These are phyloP conservation scores for Colletotrichum cuscutae DNA, from an alignment of 2,329 filamentous ascomycete genomes.

Conservation along the genomic window DNA sequence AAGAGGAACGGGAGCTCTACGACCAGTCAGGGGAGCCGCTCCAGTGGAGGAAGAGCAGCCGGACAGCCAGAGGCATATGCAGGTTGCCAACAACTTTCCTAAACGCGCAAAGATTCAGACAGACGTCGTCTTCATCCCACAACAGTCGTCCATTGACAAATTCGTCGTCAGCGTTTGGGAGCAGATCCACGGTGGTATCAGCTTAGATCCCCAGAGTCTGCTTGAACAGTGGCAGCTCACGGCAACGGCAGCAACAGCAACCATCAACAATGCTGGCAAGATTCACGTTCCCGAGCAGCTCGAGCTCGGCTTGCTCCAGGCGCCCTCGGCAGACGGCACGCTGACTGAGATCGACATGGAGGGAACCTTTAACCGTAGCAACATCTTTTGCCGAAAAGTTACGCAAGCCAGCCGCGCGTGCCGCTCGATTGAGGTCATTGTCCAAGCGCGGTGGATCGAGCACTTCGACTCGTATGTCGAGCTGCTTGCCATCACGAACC, in stretches of 20 bases:
- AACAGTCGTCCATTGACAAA: conserved; percentile 41
- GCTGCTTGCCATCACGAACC: conserved; percentile 49
- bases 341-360: conserved; percentile 24
- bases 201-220: conserved; percentile 42
- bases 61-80: conserved; percentile 34
- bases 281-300: conserved; percentile 30
- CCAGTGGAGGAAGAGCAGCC: conserved; percentile 25
- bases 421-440: conserved; percentile 67
- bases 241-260: conserved; percentile 34
- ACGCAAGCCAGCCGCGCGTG: conserved; percentile 60
- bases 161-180: conserved; percentile 47
- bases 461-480: conserved; percentile 63
- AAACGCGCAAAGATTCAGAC: conserved; percentile 35
- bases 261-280: conserved; percentile 34
- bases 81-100: conserved; percentile 35
- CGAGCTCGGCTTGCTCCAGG: conserved; percentile 25
- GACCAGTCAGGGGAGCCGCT: conserved; percentile 15
- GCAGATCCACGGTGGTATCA: conserved; percentile 44
- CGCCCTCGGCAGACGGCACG: conserved; percentile 26
- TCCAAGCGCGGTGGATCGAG: conserved; percentile 67
- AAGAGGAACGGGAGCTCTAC: conserved; percentile 26
- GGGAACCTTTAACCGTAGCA: conserved; percentile 44
- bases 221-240: conserved; percentile 41
- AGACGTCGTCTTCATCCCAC: conserved; percentile 28
- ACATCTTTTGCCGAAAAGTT: conserved; percentile 44